Conservation (phyloP, 2,329 filamentous ascomycete genomes). For the Dothidotthia symphoricarpi region DNA sequence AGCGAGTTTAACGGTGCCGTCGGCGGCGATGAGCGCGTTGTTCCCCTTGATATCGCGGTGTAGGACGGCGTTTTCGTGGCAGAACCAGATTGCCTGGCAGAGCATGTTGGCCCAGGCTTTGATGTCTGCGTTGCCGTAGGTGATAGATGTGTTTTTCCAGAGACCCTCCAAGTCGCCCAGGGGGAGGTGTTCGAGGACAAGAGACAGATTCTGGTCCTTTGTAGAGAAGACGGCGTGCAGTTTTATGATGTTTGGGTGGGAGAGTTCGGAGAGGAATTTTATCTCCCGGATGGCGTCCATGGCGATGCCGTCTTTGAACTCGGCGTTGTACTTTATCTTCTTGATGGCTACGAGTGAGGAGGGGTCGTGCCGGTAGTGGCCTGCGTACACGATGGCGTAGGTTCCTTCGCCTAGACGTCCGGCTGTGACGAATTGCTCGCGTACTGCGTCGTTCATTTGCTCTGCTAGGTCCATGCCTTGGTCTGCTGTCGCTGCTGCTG, state of each 20-base stretch:
- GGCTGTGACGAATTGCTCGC: conserved; percentile 87
- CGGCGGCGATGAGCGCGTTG: conserved; percentile 90
- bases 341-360: conserved; percentile 82
- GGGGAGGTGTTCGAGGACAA: conserved; percentile 91
- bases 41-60: conserved; percentile 99
- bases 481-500: conserved; percentile 19
- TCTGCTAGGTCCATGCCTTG: conserved; percentile 45
- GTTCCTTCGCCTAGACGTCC: conserved; percentile 94
- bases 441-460: conserved; percentile 53
- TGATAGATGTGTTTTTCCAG: conserved; percentile 71
- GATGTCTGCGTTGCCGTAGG: conserved; percentile 85
- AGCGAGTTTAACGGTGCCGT: conserved; percentile 90
- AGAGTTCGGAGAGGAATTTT: conserved; percentile 90
- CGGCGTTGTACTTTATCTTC: conserved; percentile 83
- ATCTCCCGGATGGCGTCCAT: conserved; percentile 95
- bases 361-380: conserved; percentile 72
- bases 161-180: conserved; percentile 94
- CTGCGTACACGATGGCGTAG: conserved; percentile 92
- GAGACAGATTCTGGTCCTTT: conserved; percentile 93
- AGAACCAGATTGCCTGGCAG: conserved; percentile 90
- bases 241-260: conserved; percentile 92
- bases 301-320: conserved; percentile 86
- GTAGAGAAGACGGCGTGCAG: conserved; percentile 91
- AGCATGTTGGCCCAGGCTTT: conserved; percentile 99
- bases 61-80: conserved; percentile 88